Base-by-base conservation (phyloP, 192 early-diverging fungal genomes). In the Coemansia sp. region DNA sequence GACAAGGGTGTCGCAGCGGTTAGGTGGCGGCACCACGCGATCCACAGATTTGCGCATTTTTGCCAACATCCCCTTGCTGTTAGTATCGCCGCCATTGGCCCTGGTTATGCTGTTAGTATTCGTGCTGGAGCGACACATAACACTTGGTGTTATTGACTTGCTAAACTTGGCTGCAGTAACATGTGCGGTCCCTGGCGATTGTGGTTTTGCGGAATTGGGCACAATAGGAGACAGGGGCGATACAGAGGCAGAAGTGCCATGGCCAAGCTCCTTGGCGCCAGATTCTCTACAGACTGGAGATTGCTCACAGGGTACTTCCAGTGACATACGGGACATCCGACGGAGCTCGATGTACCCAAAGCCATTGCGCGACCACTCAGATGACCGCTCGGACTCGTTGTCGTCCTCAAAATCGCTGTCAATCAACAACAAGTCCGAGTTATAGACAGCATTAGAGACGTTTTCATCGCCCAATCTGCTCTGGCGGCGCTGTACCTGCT, bases 341-440 rank as follows among this genome's bases (percentile, higher is more conserved):
- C 78, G 73, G 69, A 81, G 76, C 71, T 81, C 78, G 69, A 81
- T 76, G 55, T 81, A 76, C 41, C 78, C 78, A 16, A 81, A 81
- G 11, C 78, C 78, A 23, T 81, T 62, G 20, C 69, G 63, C 39
- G 39, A 41, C 39, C 39, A 41, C 1, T 41, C 48, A 16, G 75
- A 75, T 30, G 78, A 81, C 24, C 64, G 60, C 43, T 67, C 63
- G 4, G 30, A 59, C 16, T 67, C 65, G 38, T 60, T 66, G 15
- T 36, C 58, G 34, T 35, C 59, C 23, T 41, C 61, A 38, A 30
- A 30, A 3, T 67, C 68, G 23, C 60, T 48, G 46, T 72, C 78
- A 30, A 81, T 45, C 78, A 68, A 75, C 36, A 57, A 64, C 12
- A 24, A 9, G 36, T 21, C 38, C 11, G 30, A 4, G 7, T 6